Evolutionary conservation across 108 stramenopile genomes (phyloP).

Genomic region (Nitzschia sp.): DNA sequence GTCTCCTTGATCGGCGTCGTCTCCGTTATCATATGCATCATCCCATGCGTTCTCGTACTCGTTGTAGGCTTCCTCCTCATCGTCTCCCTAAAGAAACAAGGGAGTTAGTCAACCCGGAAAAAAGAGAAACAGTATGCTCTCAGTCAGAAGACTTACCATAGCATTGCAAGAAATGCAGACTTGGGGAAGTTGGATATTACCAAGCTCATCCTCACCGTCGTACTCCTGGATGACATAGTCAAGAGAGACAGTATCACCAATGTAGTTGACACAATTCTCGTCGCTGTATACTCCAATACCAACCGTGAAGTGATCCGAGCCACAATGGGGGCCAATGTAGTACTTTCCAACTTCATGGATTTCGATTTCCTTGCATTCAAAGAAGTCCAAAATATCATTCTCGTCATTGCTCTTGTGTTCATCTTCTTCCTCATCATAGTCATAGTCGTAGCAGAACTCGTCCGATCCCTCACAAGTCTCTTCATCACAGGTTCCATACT

Average conservation of each 20-base stretch:
- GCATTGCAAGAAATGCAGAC: slow-evolving; percentile 71
- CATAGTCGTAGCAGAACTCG: slow-evolving; percentile 31
- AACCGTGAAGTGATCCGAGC: slow-evolving; percentile 58
- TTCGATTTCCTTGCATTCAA: slow-evolving; percentile 21
- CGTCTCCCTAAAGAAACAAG: no score
- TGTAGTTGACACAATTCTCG: slow-evolving; percentile 65
- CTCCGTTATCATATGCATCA: not conserved
- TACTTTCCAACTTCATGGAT: slow-evolving; percentile 27
- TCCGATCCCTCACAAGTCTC: slow-evolving; percentile 36
- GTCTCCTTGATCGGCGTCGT: not conserved
- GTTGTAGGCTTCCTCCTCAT: no score
- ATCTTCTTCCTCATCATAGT: slow-evolving; percentile 11
- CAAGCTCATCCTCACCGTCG: slow-evolving; percentile 22
- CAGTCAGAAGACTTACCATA: slow-evolving; percentile 3
- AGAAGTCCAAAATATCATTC: slow-evolving; percentile 5
- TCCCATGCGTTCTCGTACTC: no score
- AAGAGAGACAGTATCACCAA: slow-evolving; percentile 41
- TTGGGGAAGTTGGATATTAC: slow-evolving; percentile 23
- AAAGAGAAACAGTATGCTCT: no score
- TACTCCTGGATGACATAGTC: slow-evolving; percentile 41
- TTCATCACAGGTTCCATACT: slow-evolving; percentile 24
- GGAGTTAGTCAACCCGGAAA: no score
- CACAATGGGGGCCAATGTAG: slow-evolving; percentile 76
- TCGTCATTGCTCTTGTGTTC: not conserved
- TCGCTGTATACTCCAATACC: slow-evolving; percentile 73